Base-by-base conservation (phyloP, 192 early-diverging fungal species). In the Coemansia sp. region DNA sequence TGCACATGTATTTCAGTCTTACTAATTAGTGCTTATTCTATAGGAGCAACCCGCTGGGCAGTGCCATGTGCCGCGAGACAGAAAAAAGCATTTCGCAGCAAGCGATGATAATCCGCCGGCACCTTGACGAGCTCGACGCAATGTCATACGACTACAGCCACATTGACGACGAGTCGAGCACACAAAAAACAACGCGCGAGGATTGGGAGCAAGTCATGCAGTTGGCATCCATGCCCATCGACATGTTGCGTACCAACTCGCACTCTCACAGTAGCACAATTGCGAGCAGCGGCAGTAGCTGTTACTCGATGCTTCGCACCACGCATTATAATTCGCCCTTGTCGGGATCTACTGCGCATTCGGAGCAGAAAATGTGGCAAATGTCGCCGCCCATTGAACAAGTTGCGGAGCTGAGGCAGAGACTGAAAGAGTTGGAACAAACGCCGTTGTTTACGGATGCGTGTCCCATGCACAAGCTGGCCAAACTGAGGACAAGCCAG, bases 201-300 rank as follows among this genome's bases (percentile, higher is more conserved):
- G 78, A 71, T 62, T 81, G 78, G 78, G 68, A 81, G 60, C 72
- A 81, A 65, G 78, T 81, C 36, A 71, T 81, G 14, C 61, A 74
- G 20, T 69, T 81, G 72, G 65, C 78, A 25, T 64, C 67, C 21
- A 48, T 49, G 48, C 62, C 78, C 4, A 28, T 68, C 49, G 68
- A 81, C 15, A 31, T 25, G 15, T 26, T 17, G 26, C 12, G 15
- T 10, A 25, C 53, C n/a, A 20, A n/a, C 0, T n/a, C 17, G 56
- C 15, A 10, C 3, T 44, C 25, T 1, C 25, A 37, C 47, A 51
- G 20, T 25, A 62, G 40, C n/a, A 9, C 26, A 0, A 19, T 31
- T 19, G 68, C 66, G 21, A 51, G 51, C 22, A 65, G 44, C 40
- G 4, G 14, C 25, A 56, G 57, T 65, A 61, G 26, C 50, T 10